Percentiles rank a stretch among this genome's conserved stretches.
Evolutionary conservation across 2,329 filamentous ascomycete genomes (phyloP).

Genomic region (Cryphonectria parasitica): DNA sequence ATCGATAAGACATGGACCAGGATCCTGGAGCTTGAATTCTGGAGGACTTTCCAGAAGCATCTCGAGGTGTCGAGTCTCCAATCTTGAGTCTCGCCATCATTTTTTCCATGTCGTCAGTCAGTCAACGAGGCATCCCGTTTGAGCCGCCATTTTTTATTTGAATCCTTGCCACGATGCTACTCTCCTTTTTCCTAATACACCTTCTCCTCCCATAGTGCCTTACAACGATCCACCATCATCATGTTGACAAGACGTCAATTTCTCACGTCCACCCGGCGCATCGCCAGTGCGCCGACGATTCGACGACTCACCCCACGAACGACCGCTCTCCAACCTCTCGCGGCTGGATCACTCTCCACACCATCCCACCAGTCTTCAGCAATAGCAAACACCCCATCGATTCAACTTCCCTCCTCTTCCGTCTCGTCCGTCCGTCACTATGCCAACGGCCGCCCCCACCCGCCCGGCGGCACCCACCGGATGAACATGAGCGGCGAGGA

Average conservation of each 20-base stretch:
- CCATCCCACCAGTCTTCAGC: neutral
- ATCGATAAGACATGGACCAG: slow-evolving; percentile 23
- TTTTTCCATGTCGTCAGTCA: neutral
- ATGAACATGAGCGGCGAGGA: slow-evolving; percentile 82
- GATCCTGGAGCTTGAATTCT: neutral
- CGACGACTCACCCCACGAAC: slow-evolving; percentile 33
- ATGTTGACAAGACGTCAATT: slow-evolving; percentile 48
- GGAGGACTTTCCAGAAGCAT: slow-evolving; percentile 20
- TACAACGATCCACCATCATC: slow-evolving; percentile 15
- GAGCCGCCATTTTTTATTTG: neutral
- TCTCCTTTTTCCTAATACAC: neutral
- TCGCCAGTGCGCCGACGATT: slow-evolving; percentile 36
- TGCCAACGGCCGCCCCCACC: slow-evolving; percentile 77
- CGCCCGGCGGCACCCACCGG: slow-evolving; percentile 87
- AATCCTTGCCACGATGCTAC: neutral
- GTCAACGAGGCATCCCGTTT: neutral
- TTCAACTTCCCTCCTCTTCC: slow-evolving; percentile 40
- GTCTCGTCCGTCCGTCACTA: slow-evolving; percentile 54
- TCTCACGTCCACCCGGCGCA: slow-evolving; percentile 41
- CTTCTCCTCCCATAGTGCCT: neutral
- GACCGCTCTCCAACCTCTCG: slow-evolving; percentile 27
- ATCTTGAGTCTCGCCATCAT: slow-evolving; percentile 17
- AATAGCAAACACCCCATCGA: slow-evolving; percentile 24
- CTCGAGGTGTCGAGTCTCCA: slow-evolving; percentile 21
- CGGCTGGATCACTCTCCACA: slow-evolving; percentile 1